Conservation (phyloP, 345 rosid species). For the Rhizophora mangle region DNA sequence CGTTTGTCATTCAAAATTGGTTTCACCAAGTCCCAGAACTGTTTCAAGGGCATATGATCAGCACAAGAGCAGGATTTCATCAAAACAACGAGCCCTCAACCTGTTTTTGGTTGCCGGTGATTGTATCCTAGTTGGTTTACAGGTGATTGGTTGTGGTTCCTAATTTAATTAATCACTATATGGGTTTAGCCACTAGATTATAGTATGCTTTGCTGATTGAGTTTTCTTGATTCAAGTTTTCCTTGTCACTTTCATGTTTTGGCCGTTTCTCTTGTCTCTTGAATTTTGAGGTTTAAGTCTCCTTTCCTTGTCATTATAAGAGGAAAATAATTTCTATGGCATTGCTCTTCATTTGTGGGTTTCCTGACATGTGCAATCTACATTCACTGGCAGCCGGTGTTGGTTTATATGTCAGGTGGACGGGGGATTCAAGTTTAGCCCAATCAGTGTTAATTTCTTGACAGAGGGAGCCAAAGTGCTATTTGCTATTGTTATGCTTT, state of each 20-base stretch:
- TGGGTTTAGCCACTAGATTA: not conserved
- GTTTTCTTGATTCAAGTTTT: not conserved
- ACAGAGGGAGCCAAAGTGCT: slow-evolving; percentile 80
- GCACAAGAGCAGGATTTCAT: slow-evolving; percentile 59
- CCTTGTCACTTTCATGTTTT: not conserved
- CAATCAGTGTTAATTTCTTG: slow-evolving; percentile 89
- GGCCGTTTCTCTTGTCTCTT: not conserved
- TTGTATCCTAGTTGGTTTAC: slow-evolving; percentile 83
- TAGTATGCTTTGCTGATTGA: not conserved
- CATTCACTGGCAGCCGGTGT: slow-evolving; percentile 61
- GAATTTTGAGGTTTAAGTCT: not conserved
- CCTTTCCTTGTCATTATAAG: not conserved
- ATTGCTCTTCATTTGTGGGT: slow-evolving; percentile 4
- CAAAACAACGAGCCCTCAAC: slow-evolving; percentile 70
- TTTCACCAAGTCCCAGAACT: slow-evolving; percentile 56
- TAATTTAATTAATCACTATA: too few relatives aligned
- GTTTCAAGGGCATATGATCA: slow-evolving; percentile 74
- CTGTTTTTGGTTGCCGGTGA: slow-evolving; percentile 81
- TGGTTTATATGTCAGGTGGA: slow-evolving; percentile 94
- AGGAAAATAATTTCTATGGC: not conserved
- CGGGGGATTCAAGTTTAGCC: slow-evolving; percentile 86
- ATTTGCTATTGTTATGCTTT: slow-evolving; percentile 82
- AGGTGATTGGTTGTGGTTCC: slow-evolving; percentile 39
- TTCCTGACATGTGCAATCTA: slow-evolving; percentile 16
- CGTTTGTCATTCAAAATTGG: slow-evolving; percentile 76